These are phyloP conservation scores for Daldinia sp. DNA, from an alignment of 2,329 filamentous ascomycete genomes.

Conservation along the genomic window DNA sequence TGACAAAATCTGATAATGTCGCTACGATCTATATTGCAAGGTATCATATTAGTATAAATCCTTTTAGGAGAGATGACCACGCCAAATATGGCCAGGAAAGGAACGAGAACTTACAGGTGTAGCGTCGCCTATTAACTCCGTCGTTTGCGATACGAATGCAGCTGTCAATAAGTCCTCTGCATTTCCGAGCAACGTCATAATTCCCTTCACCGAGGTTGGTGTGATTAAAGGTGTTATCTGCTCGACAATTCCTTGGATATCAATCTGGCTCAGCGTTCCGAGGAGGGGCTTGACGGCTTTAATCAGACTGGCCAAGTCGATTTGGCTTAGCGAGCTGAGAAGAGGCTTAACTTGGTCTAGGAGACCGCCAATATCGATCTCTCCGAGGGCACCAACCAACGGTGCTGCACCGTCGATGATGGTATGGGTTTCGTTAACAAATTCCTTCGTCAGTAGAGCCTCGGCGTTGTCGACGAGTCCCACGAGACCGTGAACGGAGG, in stretches of 20 bases:
- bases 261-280: conserved; percentile 54
- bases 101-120: conserved; percentile 54
- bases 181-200: conserved; percentile 55
- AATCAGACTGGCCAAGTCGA: conserved; percentile 54
- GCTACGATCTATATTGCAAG: conserved; percentile 45
- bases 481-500: conserved; percentile 53
- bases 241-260: conserved; percentile 54
- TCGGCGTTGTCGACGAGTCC: conserved; percentile 55
- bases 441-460: conserved; percentile 54
- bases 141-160: conserved; percentile 58
- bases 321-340: conserved; percentile 52
- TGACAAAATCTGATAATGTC: conserved; percentile 49
- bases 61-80: conserved; percentile 10
- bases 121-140: conserved; percentile 58
- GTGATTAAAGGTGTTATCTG: conserved; percentile 57
- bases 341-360: conserved; percentile 54
- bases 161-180: conserved; percentile 55
- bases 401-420: conserved; percentile 56
- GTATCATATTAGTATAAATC: conserved; percentile 6
- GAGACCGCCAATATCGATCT: conserved; percentile 55
- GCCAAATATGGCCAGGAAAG: neutral
- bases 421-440: conserved; percentile 58
- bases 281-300: conserved; percentile 55
- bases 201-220: conserved; percentile 53
- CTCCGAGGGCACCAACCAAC: conserved; percentile 52